Evolutionary conservation across 768 basidiomycete genomes (phyloP).

Genomic region (Chalciporus pseudorubinellus): DNA sequence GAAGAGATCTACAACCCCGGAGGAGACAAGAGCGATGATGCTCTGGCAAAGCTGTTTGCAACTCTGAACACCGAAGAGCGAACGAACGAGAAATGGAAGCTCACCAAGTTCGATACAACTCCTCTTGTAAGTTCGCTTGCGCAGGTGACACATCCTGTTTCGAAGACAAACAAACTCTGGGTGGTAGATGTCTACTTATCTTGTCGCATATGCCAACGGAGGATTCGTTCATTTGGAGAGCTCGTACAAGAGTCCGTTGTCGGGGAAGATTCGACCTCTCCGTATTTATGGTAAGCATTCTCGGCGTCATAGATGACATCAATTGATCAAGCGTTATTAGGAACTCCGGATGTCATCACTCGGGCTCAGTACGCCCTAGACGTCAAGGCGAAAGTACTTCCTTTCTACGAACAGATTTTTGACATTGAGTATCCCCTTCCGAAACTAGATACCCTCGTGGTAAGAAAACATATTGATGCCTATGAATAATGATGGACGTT

Average conservation of each 20-base stretch:
- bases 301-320: neutral
- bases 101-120: slow-evolving; percentile 76
- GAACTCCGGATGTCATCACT: slow-evolving; percentile 77
- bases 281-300: slow-evolving; percentile 70
- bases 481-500: neutral
- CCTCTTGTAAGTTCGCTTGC: slow-evolving; percentile 50
- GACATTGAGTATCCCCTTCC: slow-evolving; percentile 91
- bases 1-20: slow-evolving; percentile 47
- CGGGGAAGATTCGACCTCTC: slow-evolving; percentile 77
- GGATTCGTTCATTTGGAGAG: slow-evolving; percentile 70
- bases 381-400: slow-evolving; percentile 76
- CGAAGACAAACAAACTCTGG: neutral
- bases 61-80: slow-evolving; percentile 37
- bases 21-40: slow-evolving; percentile 26
- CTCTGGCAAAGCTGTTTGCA: slow-evolving; percentile 43
- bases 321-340: slow-evolving; percentile 35
- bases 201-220: slow-evolving; percentile 86
- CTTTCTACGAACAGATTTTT: slow-evolving; percentile 91
- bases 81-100: slow-evolving; percentile 60
- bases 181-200: slow-evolving; percentile 75
- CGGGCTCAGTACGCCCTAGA: slow-evolving; percentile 88
- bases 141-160: neutral
- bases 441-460: slow-evolving; percentile 91
- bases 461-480: slow-evolving; percentile 30
- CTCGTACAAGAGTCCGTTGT: slow-evolving; percentile 75